These are phyloP conservation scores for Rhizophagus prolifer DNA, from an alignment of 192 early-diverging fungal species.

Conservation along the genomic window DNA sequence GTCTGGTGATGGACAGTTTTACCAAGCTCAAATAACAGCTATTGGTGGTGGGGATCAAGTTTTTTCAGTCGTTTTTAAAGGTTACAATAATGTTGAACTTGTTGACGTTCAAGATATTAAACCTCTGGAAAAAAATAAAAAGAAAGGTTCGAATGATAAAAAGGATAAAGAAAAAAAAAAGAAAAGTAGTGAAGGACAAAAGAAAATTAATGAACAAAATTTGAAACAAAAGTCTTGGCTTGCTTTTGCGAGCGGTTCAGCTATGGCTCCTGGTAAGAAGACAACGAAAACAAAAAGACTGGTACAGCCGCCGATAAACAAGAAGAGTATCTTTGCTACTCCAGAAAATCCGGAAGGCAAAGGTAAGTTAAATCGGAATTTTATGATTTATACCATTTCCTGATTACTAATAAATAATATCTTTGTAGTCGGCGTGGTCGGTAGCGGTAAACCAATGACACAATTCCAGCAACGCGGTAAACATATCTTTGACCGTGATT, in stretches of 20 bases:
- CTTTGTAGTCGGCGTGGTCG: slow-evolving; percentile 71
- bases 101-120: slow-evolving; percentile 39
- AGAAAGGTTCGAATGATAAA: slow-evolving; percentile 31
- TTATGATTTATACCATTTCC: background rate
- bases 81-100: slow-evolving; percentile 57
- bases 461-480: slow-evolving; percentile 72
- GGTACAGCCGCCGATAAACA: slow-evolving; percentile 49
- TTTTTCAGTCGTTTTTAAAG: slow-evolving; percentile 62
- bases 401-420: slow-evolving; percentile 1
- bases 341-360: slow-evolving; percentile 76
- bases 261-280: slow-evolving; percentile 32
- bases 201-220: slow-evolving; percentile 58
- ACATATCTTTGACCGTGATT: slow-evolving; percentile 59
- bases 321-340: slow-evolving; percentile 77
- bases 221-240: slow-evolving; percentile 77
- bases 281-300: slow-evolving; percentile 50
- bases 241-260: slow-evolving; percentile 61
- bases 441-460: slow-evolving; percentile 77
- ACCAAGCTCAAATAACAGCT: slow-evolving; percentile 60
- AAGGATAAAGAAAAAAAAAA: slow-evolving; percentile 51
- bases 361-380: slow-evolving; percentile 38
- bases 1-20: slow-evolving; percentile 65
- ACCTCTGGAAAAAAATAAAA: slow-evolving; percentile 27
- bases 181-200: slow-evolving; percentile 41
- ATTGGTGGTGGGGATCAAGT: slow-evolving; percentile 53